Percentiles rank a stretch among this genome's conserved stretches.
phyloP scores from a whole-genome alignment of 208 protist species.

The Leishmania tropica region DNA sequence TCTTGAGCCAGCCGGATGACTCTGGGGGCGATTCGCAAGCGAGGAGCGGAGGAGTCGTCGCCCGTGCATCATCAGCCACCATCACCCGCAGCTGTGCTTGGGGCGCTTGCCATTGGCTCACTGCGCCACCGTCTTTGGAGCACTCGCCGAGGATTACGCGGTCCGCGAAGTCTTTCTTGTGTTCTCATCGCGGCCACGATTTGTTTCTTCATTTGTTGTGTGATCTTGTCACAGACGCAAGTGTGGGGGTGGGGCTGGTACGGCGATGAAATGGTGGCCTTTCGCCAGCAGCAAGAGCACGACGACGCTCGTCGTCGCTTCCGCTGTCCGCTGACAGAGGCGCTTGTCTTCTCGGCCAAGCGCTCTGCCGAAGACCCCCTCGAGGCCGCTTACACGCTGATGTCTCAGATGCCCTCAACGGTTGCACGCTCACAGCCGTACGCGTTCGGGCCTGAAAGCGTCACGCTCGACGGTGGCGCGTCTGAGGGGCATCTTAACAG shows the following conservation, averaged over 20 bases:
- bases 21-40: not conserved
- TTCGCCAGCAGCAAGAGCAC: not conserved
- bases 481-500: not conserved
- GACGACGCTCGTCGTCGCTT: not conserved
- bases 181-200: not conserved
- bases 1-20: not conserved
- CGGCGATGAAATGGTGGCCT: not conserved
- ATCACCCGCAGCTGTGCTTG: not conserved
- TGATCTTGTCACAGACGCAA: slow-evolving; percentile 1
- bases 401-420: not conserved
- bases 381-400: slow-evolving; percentile 1
- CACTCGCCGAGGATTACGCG: not conserved
- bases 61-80: not conserved
- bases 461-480: not conserved
- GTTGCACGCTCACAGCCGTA: not conserved
- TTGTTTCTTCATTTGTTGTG: not conserved
- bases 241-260: not conserved
- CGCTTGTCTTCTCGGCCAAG: not conserved
- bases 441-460: not conserved
- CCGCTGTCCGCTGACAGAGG: slow-evolving; percentile 5
- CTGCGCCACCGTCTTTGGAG: not conserved
- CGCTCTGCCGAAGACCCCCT: not conserved
- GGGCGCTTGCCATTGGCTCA: not conserved
- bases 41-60: not conserved
- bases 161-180: not conserved